Conservation (phyloP, 2,329 filamentous ascomycete species). For the Phoma sp. region DNA sequence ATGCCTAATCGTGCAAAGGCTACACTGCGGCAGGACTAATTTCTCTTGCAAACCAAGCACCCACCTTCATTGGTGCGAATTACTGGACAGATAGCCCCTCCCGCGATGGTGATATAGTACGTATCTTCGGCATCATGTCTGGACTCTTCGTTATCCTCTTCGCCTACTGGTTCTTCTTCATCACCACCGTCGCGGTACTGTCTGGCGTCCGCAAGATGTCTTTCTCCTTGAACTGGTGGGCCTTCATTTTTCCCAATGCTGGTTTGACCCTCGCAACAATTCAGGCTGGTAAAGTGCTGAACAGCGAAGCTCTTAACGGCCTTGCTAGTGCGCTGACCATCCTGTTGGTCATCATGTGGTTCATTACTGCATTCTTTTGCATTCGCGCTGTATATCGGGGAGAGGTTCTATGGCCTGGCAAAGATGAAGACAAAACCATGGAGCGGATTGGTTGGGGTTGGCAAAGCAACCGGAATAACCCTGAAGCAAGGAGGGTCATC, state of each 20-base stretch:
- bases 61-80: slow-evolving; percentile 41
- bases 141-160: slow-evolving; percentile 58
- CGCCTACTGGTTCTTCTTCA: slow-evolving; percentile 59
- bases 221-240: slow-evolving; percentile 57
- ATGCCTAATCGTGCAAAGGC: slow-evolving; percentile 59
- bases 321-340: slow-evolving; percentile 64
- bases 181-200: slow-evolving; percentile 50
- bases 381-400: slow-evolving; percentile 58
- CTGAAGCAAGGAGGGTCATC: neutral
- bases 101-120: slow-evolving; percentile 48
- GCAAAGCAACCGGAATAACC: neutral
- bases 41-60: slow-evolving; percentile 53
- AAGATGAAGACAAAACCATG: slow-evolving; percentile 44
- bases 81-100: slow-evolving; percentile 41
- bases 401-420: slow-evolving; percentile 63
- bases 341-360: slow-evolving; percentile 61
- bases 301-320: slow-evolving; percentile 60
- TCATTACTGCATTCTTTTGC: slow-evolving; percentile 59
- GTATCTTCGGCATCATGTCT: slow-evolving; percentile 52
- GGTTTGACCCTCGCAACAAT: slow-evolving; percentile 68
- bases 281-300: slow-evolving; percentile 60
- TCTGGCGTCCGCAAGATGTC: slow-evolving; percentile 49
- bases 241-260: slow-evolving; percentile 71
- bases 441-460: slow-evolving; percentile 7
- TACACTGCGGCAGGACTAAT: slow-evolving; percentile 50